Evolutionary conservation across 2,329 filamentous ascomycete species (phyloP), one percentile per base, ranked within the genome.

Genomic region (Aspergillus hiratsukae): DNA sequence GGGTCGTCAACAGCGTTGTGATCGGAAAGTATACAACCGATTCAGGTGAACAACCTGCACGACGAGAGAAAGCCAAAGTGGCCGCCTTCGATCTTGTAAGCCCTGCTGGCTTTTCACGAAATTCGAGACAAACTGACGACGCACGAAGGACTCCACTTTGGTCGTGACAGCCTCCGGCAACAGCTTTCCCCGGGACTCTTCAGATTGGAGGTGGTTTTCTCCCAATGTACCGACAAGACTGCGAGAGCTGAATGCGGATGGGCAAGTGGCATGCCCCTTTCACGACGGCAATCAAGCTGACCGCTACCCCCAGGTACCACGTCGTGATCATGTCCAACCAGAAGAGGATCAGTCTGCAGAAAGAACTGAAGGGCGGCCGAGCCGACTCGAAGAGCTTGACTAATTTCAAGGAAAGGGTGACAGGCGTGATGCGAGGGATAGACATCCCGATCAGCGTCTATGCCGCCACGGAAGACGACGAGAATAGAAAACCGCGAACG

Each of bases 171-270:
- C 85, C 3, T 96, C 91, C 0, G 91, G 91, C 7, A 94, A 90
- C 73, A 88, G 83, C 51, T 93, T 93, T 67, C 81, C 85, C 2
- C 81, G 82, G 52, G 83, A 86, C 61, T 83, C 86, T 0, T 78
- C 80, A 3, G 93, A 97, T 70, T 99, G 94, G 94, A 91, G 90
- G 72, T 99, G 94, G 94, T 97, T 91, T 91, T 78, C 95, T 70
- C 65, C 75, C 14, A 80, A 76, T 19, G 89, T 97, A 0, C 90
- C 91, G 1, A 74, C 72, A 0, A 83, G 78, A 52, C 72, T 99
- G 19, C 83, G 81, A 61, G 77, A 86, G 57, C 78, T 97, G 1
- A 83, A 90, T 66, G 78, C 84, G 10, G 83, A 94, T 63, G 90
- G 86, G 82, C 89, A 75, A 48, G 75, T 66, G 5, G 29, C 14